These are phyloP conservation scores for Aspergillus quadrilineatus DNA, from an alignment of 2,329 filamentous ascomycete species.

Conservation along the genomic window DNA sequence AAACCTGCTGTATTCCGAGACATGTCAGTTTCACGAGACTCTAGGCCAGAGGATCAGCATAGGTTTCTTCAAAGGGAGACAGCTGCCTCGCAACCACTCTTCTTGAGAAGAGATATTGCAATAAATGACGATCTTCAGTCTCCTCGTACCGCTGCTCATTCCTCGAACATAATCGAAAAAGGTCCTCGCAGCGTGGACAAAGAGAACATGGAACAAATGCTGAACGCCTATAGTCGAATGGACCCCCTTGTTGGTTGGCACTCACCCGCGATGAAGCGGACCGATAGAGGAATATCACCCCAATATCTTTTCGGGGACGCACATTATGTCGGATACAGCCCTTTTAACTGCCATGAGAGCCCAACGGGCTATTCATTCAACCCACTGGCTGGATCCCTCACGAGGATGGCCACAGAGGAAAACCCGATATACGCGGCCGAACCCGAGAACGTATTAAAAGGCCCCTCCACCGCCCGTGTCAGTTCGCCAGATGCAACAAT, in stretches of 20 bases:
- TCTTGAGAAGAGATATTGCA: slow-evolving; percentile 19
- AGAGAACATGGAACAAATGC: slow-evolving; percentile 41
- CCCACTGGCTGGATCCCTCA: slow-evolving; percentile 32
- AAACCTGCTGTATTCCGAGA: slow-evolving; percentile 43
- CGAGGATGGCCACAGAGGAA: slow-evolving; percentile 23
- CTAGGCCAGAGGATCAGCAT: slow-evolving; percentile 13
- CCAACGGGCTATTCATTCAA: slow-evolving; percentile 33
- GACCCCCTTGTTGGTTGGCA: slow-evolving; percentile 27
- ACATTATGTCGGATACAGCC: slow-evolving; percentile 22
- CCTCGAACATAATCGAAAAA: slow-evolving; percentile 12
- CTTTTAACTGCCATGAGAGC: slow-evolving; percentile 27
- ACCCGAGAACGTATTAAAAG: slow-evolving; percentile 13
- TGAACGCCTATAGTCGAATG: slow-evolving; percentile 26
- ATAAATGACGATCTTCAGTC: slow-evolving; percentile 14
- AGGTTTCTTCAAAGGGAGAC: slow-evolving; percentile 14
- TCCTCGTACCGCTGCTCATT: slow-evolving; percentile 17
- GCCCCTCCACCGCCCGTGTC: slow-evolving; percentile 20
- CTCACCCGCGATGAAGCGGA: slow-evolving; percentile 25
- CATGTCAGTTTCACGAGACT: slow-evolving; percentile 15
- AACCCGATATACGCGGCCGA: slow-evolving; percentile 23
- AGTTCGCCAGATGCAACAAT: slow-evolving; percentile 36
- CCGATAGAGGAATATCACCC: slow-evolving; percentile 24
- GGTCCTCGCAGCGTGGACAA: slow-evolving; percentile 26
- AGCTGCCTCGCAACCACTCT: slow-evolving; percentile 24
- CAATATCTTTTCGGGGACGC: slow-evolving; percentile 29